Evolutionary conservation across 1,139 yeast genomes (phyloP), one percentile per base, ranked within the genome.

Genomic region (Saccharomyces hybrid): DNA sequence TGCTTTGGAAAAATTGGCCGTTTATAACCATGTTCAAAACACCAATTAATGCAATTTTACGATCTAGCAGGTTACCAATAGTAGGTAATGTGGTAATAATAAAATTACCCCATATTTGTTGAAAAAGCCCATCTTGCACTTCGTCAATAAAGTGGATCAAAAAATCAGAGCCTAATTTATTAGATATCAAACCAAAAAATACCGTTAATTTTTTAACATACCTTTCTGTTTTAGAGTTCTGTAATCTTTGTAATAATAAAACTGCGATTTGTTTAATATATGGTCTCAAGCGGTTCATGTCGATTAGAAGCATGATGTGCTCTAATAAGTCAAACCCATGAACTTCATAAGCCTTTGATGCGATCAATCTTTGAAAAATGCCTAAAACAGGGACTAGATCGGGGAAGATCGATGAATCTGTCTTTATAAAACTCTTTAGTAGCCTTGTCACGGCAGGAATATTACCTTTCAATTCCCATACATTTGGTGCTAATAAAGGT

Each of bases 401-500:
- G 6, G 75, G 69, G 59, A 84, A 85, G 0, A 76, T 72, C 1
- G 69, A 57, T 2, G 85, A 79, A 55, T 89, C 90, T 51, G 80
- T 84, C 48, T 75, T 75, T 47, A 93, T 75, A 32, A 93, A 84
- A 3, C 91, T 84, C 55, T 84, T 80, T 53, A 95, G 73, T 53
- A 93, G 76, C 61, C 96, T 80, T 0, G 95, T 86, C 23, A 93
- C 81, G 2, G 97, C 97, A 1, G 99, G 99, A 47, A 91, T 83
- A 64, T 93, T 93, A 25, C 99, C 99, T 61, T 84, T 80, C 56
- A 82, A 82, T 68, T 93, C 98, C 99, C 99, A 95, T 46, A 90
- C 83, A 5, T 84, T 71, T 16, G 99, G 98, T 2, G 96, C 81
- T 67, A 95, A 76, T 44, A 95, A 75, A 0, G 99, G 99, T 60